Evolutionary conservation across 1,284 basidiomycete genomes (phyloP).

Genomic region (Cutaneotrichosporon sp.): DNA sequence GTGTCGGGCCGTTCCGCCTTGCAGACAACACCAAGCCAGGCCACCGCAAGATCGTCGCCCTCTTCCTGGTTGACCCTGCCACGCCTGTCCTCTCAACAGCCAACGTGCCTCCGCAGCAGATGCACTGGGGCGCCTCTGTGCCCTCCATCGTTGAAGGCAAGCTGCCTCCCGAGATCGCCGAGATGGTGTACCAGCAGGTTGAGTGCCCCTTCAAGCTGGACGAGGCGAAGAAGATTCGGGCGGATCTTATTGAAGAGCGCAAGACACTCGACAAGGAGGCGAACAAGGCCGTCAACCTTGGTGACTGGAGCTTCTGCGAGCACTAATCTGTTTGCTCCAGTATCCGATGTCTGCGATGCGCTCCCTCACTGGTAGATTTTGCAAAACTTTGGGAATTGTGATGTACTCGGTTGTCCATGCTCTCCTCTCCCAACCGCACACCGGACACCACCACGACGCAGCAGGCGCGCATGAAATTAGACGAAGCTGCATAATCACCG

Average conservation of each 20-base stretch:
- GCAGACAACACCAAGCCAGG: constrained; percentile 9
- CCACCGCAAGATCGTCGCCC: constrained; percentile 18
- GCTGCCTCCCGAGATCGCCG: constrained; percentile 9
- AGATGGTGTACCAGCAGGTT: constrained; percentile 9
- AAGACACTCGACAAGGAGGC: neutral
- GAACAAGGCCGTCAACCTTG: neutral
- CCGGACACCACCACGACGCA: too few relatives aligned
- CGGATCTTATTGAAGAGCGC: constrained; percentile 19
- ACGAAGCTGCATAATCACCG: too few relatives aligned
- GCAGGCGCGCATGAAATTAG: too few relatives aligned
- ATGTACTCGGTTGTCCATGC: too few relatives aligned
- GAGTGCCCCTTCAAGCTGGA: constrained; percentile 11
- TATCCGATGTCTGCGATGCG: too few relatives aligned
- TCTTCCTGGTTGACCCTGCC: constrained; percentile 19
- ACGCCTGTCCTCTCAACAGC: constrained; percentile 8
- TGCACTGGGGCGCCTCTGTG: constrained; percentile 1
- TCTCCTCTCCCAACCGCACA: too few relatives aligned
- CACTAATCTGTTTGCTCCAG: too few relatives aligned
- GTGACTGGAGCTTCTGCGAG: constrained; percentile 13
- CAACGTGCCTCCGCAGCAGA: constrained; percentile 18
- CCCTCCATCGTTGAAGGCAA: neutral
- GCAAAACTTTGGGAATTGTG: too few relatives aligned
- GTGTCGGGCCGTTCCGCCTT: constrained; percentile 12
- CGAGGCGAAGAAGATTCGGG: constrained; percentile 12
- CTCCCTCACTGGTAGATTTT: too few relatives aligned